These are phyloP conservation scores for Fusarium duplospermum DNA, from an alignment of 2,329 filamentous ascomycete genomes.

Conservation along the genomic window DNA sequence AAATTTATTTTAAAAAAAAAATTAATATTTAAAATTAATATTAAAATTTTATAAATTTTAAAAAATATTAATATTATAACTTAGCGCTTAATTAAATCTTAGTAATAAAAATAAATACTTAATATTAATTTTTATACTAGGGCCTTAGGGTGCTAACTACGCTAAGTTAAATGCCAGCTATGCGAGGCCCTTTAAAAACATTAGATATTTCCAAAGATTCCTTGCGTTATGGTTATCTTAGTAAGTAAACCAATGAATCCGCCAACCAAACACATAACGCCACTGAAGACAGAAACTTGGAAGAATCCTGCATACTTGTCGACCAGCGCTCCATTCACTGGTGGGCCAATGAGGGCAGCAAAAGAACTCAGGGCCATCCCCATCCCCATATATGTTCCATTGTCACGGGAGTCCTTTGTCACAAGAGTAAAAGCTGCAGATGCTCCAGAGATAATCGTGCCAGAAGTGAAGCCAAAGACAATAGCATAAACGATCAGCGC, in stretches of 20 bases:
- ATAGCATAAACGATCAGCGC: constrained; percentile 53
- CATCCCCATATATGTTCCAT: constrained; percentile 68
- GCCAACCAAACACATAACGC: constrained; percentile 31
- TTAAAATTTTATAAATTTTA: no score
- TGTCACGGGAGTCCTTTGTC: constrained; percentile 36
- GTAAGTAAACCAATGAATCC: constrained; percentile 28
- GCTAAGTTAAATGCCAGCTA: no score
- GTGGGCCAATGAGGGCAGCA: constrained; percentile 57
- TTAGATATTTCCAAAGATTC: constrained; percentile 5
- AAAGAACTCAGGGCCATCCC: constrained; percentile 59
- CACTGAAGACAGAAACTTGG: constrained; percentile 42
- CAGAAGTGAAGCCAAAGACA: constrained; percentile 54
- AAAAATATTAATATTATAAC: no score
- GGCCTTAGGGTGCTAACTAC: no score
- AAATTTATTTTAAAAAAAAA: no score
- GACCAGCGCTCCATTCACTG: constrained; percentile 50
- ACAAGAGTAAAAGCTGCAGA: constrained; percentile 56
- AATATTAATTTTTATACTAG: no score
- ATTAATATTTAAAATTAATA: no score
- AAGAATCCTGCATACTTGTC: constrained; percentile 49
- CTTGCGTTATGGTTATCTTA: constrained; percentile 16
- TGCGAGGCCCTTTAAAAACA: no score
- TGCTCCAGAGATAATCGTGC: constrained; percentile 58
- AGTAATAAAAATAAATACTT: no score
- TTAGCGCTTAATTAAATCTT: no score